Evolutionary conservation across 78 protist species (phyloP).

Genomic region (Diacronema lutheri): DNA sequence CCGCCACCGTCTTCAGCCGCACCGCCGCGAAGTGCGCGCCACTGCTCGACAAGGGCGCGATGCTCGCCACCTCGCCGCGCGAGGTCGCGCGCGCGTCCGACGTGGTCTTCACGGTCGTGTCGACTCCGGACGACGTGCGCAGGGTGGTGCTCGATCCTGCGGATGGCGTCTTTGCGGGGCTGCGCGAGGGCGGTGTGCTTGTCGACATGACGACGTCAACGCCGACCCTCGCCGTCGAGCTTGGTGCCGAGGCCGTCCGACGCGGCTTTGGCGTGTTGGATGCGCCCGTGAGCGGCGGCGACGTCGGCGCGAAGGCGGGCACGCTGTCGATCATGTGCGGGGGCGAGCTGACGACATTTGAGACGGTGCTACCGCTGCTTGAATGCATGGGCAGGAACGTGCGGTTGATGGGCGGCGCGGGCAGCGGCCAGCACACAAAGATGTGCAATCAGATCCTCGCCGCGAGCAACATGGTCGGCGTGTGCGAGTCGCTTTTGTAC

Average conservation of each 20-base stretch:
- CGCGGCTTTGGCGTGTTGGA: constrained; percentile 30
- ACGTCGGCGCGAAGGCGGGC: constrained; percentile 60
- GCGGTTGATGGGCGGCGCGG: constrained; percentile 48
- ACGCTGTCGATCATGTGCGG: constrained; percentile 63
- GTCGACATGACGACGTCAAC: constrained; percentile 60
- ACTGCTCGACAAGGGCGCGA: constrained; percentile 46
- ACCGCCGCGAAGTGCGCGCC: constrained; percentile 48
- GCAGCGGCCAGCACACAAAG: constrained; percentile 71
- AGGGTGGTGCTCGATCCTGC: constrained; percentile 8
- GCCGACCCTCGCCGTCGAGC: constrained; percentile 44
- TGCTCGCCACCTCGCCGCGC: neutral
- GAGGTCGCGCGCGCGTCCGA: constrained; percentile 50
- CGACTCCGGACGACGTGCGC: constrained; percentile 55
- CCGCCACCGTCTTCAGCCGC: constrained; percentile 35
- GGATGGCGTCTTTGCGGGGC: constrained; percentile 24
- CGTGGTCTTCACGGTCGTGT: constrained; percentile 58
- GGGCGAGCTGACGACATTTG: constrained; percentile 24
- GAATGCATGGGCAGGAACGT: constrained; percentile 37
- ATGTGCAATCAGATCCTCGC: constrained; percentile 59
- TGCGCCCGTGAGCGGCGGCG: constrained; percentile 76
- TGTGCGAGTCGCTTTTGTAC: constrained; percentile 53
- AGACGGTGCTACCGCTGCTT: constrained; percentile 23
- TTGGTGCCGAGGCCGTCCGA: neutral
- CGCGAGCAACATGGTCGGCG: constrained; percentile 43
- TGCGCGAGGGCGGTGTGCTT: constrained; percentile 24